phyloP scores from a whole-genome alignment of 768 basidiomycete species.

The Tricholoma sp. region DNA sequence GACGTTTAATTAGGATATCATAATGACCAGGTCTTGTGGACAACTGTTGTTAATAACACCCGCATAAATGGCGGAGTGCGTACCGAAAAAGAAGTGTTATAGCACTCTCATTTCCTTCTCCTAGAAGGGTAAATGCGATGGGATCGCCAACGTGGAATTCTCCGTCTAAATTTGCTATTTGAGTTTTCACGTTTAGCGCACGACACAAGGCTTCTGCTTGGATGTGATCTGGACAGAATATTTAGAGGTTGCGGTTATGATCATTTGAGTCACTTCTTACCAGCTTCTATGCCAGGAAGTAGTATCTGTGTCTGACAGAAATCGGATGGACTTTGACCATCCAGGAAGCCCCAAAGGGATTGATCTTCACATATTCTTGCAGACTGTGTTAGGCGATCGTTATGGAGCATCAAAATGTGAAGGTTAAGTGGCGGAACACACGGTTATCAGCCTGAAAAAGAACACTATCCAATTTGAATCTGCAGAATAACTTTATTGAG shows the following conservation, averaged over 20 bases:
- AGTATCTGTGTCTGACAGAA: slow-evolving; percentile 83
- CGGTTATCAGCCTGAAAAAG: slow-evolving; percentile 76
- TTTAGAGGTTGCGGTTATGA: not conserved
- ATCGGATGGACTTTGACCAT: slow-evolving; percentile 44
- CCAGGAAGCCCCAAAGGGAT: slow-evolving; percentile 73
- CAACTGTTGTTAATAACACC: not conserved
- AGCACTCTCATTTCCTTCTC: not conserved
- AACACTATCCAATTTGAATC: slow-evolving; percentile 72
- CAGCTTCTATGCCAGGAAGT: slow-evolving; percentile 71
- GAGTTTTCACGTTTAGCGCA: slow-evolving; percentile 52
- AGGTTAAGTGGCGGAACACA: slow-evolving; percentile 17
- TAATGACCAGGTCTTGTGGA: slow-evolving; percentile 76
- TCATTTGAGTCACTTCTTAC: slow-evolving; percentile 25
- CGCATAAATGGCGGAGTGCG: not conserved
- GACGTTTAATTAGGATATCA: slow-evolving; percentile 50
- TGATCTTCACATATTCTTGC: slow-evolving; percentile 55
- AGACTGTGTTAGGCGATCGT: slow-evolving; percentile 72
- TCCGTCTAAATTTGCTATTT: slow-evolving; percentile 2
- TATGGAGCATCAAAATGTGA: not conserved
- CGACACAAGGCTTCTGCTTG: slow-evolving; percentile 75
- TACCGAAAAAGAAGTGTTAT: slow-evolving; percentile 1
- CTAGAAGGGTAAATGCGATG: not conserved
- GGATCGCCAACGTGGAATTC: not conserved
- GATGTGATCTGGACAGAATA: slow-evolving; percentile 57
- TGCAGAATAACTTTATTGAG: slow-evolving; percentile 15